These are phyloP conservation scores for Nadsonia commutata DNA, from an alignment of 1,139 yeast species.

Conservation along the genomic window DNA sequence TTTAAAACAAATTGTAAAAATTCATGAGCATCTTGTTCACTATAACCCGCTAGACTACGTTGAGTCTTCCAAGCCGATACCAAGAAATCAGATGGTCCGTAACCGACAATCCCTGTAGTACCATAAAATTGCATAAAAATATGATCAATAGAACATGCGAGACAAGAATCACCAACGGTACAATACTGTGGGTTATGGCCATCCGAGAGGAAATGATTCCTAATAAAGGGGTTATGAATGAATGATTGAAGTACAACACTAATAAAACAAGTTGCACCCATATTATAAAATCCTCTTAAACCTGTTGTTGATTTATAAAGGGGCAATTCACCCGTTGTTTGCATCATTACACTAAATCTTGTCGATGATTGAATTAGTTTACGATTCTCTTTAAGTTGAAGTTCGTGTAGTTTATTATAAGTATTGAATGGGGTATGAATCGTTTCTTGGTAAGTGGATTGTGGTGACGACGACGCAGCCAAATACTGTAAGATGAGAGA, in stretches of 20 bases:
- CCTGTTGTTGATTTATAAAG: slow-evolving; percentile 53
- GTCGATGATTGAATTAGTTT: background rate
- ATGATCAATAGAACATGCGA: slow-evolving; percentile 72
- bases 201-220: slow-evolving; percentile 62
- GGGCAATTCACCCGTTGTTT: slow-evolving; percentile 27
- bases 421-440: background rate
- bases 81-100: slow-evolving; percentile 58
- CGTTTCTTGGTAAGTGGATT: background rate
- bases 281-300: slow-evolving; percentile 71
- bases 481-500: background rate
- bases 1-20: slow-evolving; percentile 83
- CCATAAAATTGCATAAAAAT: slow-evolving; percentile 55
- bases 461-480: background rate
- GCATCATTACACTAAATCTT: background rate
- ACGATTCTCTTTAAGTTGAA: background rate
- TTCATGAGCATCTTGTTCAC: slow-evolving; percentile 97
- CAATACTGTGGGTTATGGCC: slow-evolving; percentile 27
- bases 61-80: slow-evolving; percentile 77
- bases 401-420: background rate
- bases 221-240: slow-evolving; percentile 74
- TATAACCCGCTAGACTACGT: slow-evolving; percentile 77
- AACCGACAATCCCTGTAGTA: slow-evolving; percentile 42
- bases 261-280: slow-evolving; percentile 96
- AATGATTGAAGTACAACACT: slow-evolving; percentile 76
- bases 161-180: slow-evolving; percentile 34